These are phyloP conservation scores for Prinsepia uniflora DNA, from an alignment of 306 rosid genomes.

Conservation along the genomic window DNA sequence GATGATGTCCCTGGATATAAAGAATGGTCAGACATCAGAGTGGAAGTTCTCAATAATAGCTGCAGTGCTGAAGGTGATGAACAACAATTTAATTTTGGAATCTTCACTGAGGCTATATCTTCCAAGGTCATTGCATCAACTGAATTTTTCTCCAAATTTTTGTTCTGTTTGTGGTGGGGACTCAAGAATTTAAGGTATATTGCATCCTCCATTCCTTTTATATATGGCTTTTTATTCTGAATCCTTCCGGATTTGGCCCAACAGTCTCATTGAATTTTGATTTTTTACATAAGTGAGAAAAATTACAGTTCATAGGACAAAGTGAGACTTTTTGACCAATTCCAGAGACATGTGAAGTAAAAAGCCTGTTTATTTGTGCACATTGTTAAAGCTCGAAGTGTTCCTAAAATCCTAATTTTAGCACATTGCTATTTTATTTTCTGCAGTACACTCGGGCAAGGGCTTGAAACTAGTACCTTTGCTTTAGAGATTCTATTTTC, in stretches of 20 bases:
- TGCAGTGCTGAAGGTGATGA: conserved; percentile 35
- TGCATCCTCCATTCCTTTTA: no score
- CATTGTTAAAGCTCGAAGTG: no score
- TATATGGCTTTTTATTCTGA: no score
- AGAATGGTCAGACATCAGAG: conserved; percentile 46
- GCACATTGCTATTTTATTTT: conserved; percentile 23
- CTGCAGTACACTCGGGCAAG: conserved; percentile 90
- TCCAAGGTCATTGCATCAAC: conserved; percentile 51
- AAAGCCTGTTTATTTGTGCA: no score
- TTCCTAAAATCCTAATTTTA: neutral
- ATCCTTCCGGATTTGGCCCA: no score
- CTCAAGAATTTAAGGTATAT: conserved; percentile 78
- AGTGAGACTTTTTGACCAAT: no score
- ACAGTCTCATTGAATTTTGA: no score
- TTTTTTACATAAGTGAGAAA: no score
- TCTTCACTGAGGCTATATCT: conserved; percentile 55
- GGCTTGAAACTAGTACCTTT: conserved; percentile 78
- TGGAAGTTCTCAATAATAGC: conserved; percentile 30
- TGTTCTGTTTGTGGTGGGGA: conserved; percentile 89
- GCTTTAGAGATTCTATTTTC: conserved; percentile 74
- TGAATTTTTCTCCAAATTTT: conserved; percentile 55
- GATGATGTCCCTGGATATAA: conserved; percentile 31
- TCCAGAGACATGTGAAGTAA: no score
- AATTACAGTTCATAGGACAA: no score
- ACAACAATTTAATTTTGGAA: conserved; percentile 60